phyloP scores from a whole-genome alignment of 2,329 filamentous ascomycete species.

The Ambrosiella cleistominuta region DNA sequence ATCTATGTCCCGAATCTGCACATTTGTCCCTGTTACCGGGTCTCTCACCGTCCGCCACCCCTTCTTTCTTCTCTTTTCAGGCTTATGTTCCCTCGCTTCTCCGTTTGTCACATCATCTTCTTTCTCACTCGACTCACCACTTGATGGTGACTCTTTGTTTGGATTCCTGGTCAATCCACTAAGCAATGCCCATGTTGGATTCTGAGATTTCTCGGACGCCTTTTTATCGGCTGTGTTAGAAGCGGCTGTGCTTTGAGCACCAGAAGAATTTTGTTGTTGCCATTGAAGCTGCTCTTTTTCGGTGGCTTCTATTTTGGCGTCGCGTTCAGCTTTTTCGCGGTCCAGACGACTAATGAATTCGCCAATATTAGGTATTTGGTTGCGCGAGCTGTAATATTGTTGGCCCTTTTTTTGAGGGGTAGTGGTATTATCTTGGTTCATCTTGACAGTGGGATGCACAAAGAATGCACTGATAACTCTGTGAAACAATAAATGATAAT shows the following conservation, averaged over 20 bases:
- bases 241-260: not conserved
- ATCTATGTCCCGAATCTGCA: slow-evolving; percentile 70
- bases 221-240: not conserved
- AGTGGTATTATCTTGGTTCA: not conserved
- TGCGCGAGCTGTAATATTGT: slow-evolving; percentile 65
- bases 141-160: slow-evolving; percentile 11
- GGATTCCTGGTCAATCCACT: slow-evolving; percentile 21
- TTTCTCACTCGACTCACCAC: not conserved
- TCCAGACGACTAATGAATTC: slow-evolving; percentile 70
- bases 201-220: not conserved
- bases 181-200: not conserved
- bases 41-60: slow-evolving; percentile 66
- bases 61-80: slow-evolving; percentile 22
- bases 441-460: not conserved
- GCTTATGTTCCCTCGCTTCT: slow-evolving; percentile 16
- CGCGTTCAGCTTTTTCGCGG: slow-evolving; percentile 57
- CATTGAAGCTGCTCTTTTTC: not conserved
- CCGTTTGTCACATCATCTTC: slow-evolving; percentile 24
- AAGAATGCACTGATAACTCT: not conserved
- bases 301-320: slow-evolving; percentile 45
- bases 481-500: too few relatives aligned
- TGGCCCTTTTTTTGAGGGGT: slow-evolving; percentile 13
- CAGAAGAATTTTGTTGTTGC: not conserved
- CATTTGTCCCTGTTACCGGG: slow-evolving; percentile 70
- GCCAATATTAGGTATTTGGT: slow-evolving; percentile 75